phyloP scores from a whole-genome alignment of 805 yeast species.

The Maudiozyma turicensis region DNA sequence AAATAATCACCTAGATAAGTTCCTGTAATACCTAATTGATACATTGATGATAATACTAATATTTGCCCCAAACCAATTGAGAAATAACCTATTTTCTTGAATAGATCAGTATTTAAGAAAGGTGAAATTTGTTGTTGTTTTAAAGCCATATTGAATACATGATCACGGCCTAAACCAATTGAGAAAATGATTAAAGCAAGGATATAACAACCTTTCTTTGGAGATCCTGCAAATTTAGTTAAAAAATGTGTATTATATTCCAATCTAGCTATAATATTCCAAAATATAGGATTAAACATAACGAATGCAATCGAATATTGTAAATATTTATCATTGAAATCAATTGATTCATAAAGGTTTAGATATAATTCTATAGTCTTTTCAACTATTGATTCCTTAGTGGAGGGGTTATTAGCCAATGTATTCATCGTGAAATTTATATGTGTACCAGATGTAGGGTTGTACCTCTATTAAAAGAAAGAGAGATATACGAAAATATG shows the following conservation, averaged over 20 bases:
- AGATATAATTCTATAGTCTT: neutral
- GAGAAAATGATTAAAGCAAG: slow-evolving; percentile 78
- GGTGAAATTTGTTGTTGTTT: slow-evolving; percentile 59
- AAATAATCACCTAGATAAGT: slow-evolving; percentile 96
- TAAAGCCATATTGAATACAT: slow-evolving; percentile 62
- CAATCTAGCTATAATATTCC: slow-evolving; percentile 86
- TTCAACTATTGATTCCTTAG: neutral
- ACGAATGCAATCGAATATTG: slow-evolving; percentile 52
- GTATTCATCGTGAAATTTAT: no score
- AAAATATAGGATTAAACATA: slow-evolving; percentile 86
- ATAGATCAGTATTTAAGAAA: slow-evolving; percentile 33
- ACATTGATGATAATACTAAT: slow-evolving; percentile 80
- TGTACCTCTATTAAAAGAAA: no score
- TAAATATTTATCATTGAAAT: slow-evolving; percentile 16
- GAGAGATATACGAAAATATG: no score
- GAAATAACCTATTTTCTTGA: slow-evolving; percentile 44
- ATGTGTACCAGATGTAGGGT: no score
- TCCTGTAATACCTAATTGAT: slow-evolving; percentile 87
- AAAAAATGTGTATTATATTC: slow-evolving; percentile 72
- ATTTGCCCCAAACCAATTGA: slow-evolving; percentile 64
- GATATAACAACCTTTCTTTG: slow-evolving; percentile 70
- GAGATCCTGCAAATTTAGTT: slow-evolving; percentile 66
- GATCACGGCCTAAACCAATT: slow-evolving; percentile 76
- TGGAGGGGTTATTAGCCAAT: no score
- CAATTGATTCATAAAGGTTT: slow-evolving; percentile 3